These are phyloP conservation scores for Xylaria curta DNA, from an alignment of 495 filamentous ascomycete genomes.

Conservation along the genomic window DNA sequence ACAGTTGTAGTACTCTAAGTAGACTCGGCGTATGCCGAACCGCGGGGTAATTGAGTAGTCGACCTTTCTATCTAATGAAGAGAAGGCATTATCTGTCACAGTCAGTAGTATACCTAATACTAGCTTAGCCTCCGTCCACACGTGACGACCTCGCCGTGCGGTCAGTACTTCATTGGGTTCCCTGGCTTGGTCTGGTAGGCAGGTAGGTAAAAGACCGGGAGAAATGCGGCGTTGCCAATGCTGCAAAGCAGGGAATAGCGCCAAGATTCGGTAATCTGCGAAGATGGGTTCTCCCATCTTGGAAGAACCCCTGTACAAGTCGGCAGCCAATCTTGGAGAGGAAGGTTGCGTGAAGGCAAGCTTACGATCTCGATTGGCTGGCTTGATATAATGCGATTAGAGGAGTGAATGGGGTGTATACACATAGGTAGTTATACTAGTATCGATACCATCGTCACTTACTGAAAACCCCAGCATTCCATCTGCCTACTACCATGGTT, in stretches of 20 bases:
- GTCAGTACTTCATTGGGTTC: neutral
- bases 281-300: conserved; percentile 9
- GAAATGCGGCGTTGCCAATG: neutral
- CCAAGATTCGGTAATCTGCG: conserved; percentile 24
- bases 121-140: neutral
- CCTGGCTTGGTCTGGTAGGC: neutral
- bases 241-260: conserved; percentile 11
- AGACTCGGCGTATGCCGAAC: neutral
- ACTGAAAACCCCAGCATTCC: neutral
- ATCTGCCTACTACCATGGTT: neutral
- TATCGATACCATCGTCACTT: neutral
- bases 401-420: neutral
- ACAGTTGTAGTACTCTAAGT: neutral
- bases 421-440: too few relatives aligned
- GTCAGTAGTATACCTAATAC: too few relatives aligned
- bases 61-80: neutral
- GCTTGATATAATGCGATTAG: neutral
- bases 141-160: conserved; percentile 4
- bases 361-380: neutral
- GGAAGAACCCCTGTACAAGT: conserved; percentile 7
- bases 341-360: neutral
- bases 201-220: too few relatives aligned
- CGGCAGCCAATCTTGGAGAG: conserved; percentile 8
- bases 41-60: neutral
- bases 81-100: too few relatives aligned